phyloP scores from a whole-genome alignment of 495 filamentous ascomycete species.

The Cercophora newfieldiana region DNA sequence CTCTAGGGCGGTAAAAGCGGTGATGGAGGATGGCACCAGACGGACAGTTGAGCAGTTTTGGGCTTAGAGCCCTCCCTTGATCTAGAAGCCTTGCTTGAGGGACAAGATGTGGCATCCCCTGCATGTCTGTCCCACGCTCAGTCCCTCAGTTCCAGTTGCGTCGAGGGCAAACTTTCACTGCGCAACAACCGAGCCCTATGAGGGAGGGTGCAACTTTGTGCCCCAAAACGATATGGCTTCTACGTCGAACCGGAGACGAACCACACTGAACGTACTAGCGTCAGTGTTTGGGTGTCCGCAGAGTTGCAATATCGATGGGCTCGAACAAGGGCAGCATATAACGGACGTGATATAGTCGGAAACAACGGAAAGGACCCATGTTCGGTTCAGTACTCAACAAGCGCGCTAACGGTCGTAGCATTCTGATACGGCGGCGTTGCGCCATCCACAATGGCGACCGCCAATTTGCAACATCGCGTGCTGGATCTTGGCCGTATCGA shows the following conservation, averaged over 20 bases:
- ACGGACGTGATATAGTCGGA: constrained; percentile 18
- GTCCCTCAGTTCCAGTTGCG: neutral
- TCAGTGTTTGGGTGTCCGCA: constrained; percentile 12
- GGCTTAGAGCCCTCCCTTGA: neutral
- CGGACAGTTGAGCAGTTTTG: neutral
- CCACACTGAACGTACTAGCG: neutral
- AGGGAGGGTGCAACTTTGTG: neutral
- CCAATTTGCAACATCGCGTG: neutral
- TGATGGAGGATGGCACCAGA: neutral
- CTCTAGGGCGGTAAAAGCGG: neutral
- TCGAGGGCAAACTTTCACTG: neutral
- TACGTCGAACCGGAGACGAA: neutral
- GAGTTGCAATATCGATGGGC: constrained; percentile 20
- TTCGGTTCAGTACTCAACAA: neutral
- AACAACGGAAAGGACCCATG: constrained; percentile 7
- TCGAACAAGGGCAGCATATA: constrained; percentile 10
- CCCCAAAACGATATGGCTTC: neutral
- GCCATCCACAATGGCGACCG: constrained; percentile 7
- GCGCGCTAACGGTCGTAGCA: constrained; percentile 15
- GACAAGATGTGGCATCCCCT: neutral
- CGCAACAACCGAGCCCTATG: neutral
- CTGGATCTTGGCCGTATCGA: neutral
- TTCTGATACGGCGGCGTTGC: constrained; percentile 10
- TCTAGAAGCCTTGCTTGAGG: neutral
- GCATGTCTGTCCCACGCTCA: no score